phyloP scores from a whole-genome alignment of 1,284 basidiomycete genomes.

The Acaromyces ingoldii region DNA sequence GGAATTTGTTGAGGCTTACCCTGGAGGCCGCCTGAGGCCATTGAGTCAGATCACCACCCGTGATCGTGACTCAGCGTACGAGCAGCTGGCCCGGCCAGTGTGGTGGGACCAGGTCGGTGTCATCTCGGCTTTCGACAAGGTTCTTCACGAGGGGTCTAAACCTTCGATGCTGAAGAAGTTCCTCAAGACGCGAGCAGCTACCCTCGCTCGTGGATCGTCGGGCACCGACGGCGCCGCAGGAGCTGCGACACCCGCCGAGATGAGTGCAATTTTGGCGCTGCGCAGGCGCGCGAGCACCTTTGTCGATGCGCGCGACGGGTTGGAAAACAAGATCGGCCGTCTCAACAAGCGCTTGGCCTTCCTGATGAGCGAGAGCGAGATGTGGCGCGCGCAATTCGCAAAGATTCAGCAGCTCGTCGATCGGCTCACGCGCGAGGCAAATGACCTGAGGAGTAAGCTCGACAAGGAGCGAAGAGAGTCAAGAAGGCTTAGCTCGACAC shows the following conservation, averaged over 20 bases:
- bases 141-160: slow-evolving; percentile 52
- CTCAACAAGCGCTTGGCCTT: slow-evolving; percentile 68
- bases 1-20: slow-evolving; percentile 93
- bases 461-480: slow-evolving; percentile 82
- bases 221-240: neutral
- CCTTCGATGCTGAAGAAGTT: slow-evolving; percentile 35
- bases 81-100: slow-evolving; percentile 72
- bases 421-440: slow-evolving; percentile 72
- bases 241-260: slow-evolving; percentile 34
- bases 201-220: too few relatives aligned
- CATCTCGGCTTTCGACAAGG: slow-evolving; percentile 79
- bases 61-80: slow-evolving; percentile 77
- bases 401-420: slow-evolving; percentile 84
- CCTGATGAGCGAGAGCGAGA: slow-evolving; percentile 79
- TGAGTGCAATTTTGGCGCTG: slow-evolving; percentile 34
- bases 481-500: slow-evolving; percentile 61
- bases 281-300: slow-evolving; percentile 77
- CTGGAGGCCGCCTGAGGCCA: slow-evolving; percentile 63
- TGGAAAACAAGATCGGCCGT: slow-evolving; percentile 70
- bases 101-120: slow-evolving; percentile 90
- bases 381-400: slow-evolving; percentile 82
- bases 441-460: slow-evolving; percentile 72
- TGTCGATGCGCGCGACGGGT: slow-evolving; percentile 65
- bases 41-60: slow-evolving; percentile 64
- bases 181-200: slow-evolving; percentile 25